phyloP scores from a whole-genome alignment of 805 yeast species.

The Yamadazyma kitorensis region DNA sequence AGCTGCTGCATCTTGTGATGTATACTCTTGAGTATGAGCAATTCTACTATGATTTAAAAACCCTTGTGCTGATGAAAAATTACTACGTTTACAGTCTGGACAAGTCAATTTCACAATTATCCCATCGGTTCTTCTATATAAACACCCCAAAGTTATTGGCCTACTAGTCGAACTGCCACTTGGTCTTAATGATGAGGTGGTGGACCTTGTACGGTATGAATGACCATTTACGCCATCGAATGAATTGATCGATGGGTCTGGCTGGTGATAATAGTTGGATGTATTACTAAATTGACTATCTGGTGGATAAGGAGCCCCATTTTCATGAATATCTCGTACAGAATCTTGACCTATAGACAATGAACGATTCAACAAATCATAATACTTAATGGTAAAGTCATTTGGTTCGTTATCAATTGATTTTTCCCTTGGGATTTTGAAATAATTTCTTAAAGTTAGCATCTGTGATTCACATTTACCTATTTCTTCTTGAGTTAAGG shows the following conservation, averaged over 20 bases:
- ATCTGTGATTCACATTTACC: constrained; percentile 58
- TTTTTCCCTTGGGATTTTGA: constrained; percentile 38
- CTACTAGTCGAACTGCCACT: constrained; percentile 22
- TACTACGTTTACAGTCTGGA: constrained; percentile 61
- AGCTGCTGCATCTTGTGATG: constrained; percentile 75
- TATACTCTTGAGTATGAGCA: constrained; percentile 68
- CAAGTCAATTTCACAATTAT: constrained; percentile 66
- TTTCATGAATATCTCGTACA: not conserved
- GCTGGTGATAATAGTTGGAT: no score
- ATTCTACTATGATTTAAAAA: constrained; percentile 73
- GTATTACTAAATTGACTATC: constrained; percentile 1
- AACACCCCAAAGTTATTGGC: constrained; percentile 37
- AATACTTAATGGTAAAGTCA: constrained; percentile 43
- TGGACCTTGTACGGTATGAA: constrained; percentile 47
- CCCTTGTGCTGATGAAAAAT: constrained; percentile 78
- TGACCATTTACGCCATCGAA: constrained; percentile 13
- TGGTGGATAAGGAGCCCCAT: no score
- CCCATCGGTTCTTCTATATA: constrained; percentile 69
- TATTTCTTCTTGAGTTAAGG: constrained; percentile 50
- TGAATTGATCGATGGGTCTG: not conserved
- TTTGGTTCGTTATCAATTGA: constrained; percentile 43
- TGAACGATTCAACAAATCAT: constrained; percentile 32
- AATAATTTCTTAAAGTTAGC: constrained; percentile 46
- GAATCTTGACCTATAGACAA: constrained; percentile 27
- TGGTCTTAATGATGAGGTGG: constrained; percentile 55